Evolutionary conservation across 1,139 yeast species (phyloP).

Genomic region (Debaryomyces subglobosus): DNA sequence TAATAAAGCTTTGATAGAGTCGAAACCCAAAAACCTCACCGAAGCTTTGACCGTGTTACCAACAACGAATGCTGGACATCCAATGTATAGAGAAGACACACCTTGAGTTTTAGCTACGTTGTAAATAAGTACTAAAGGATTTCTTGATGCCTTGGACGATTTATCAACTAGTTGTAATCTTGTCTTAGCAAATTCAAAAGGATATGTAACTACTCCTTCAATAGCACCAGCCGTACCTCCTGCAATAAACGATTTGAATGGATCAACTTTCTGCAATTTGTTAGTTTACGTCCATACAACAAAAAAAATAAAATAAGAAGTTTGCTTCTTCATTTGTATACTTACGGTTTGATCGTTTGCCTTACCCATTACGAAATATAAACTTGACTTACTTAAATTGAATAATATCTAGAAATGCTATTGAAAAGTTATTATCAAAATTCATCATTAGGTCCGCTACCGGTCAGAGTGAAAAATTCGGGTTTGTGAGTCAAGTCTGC

Average conservation of each 20-base stretch:
- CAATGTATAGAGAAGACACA: slow-evolving; percentile 78
- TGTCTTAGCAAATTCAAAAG: slow-evolving; percentile 96
- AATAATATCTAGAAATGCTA: not conserved
- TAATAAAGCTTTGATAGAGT: slow-evolving; percentile 73
- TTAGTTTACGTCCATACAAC: slow-evolving; percentile 2
- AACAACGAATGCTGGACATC: slow-evolving; percentile 96
- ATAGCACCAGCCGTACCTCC: slow-evolving; percentile 96
- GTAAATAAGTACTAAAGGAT: slow-evolving; percentile 80
- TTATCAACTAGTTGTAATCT: slow-evolving; percentile 83
- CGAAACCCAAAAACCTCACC: slow-evolving; percentile 90
- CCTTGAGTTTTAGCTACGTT: slow-evolving; percentile 80
- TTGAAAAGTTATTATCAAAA: not conserved
- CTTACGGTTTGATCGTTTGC: slow-evolving; percentile 3
- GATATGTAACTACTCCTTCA: slow-evolving; percentile 89
- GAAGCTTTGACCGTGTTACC: slow-evolving; percentile 97
- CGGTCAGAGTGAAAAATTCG: slow-evolving; percentile 7
- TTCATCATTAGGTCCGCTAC: slow-evolving; percentile 2
- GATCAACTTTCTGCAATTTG: slow-evolving; percentile 41
- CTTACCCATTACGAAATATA: slow-evolving; percentile 1
- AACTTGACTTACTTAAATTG: not conserved
- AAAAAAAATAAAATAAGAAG: not conserved
- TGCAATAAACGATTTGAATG: slow-evolving; percentile 79
- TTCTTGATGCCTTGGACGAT: slow-evolving; percentile 66
- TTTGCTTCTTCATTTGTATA: not conserved
- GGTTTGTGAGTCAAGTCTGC: slow-evolving; percentile 4